These are phyloP conservation scores for Debaryomyces coudertii DNA, from an alignment of 1,139 yeast species.

Conservation along the genomic window DNA sequence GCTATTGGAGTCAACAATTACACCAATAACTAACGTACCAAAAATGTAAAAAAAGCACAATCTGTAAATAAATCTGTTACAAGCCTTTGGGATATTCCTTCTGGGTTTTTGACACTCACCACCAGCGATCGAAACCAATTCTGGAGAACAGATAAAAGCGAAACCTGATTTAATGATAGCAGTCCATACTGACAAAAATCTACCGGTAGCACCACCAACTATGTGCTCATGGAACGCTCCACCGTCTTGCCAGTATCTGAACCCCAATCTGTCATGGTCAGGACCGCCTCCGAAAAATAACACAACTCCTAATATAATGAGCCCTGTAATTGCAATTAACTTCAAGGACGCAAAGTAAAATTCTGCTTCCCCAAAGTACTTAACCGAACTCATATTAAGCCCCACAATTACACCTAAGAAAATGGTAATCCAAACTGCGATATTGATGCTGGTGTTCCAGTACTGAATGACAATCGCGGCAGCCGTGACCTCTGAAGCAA, in stretches of 20 bases:
- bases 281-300: slow-evolving; percentile 51
- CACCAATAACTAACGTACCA: slow-evolving; percentile 52
- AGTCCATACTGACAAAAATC: slow-evolving; percentile 43
- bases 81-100: slow-evolving; percentile 50
- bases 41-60: slow-evolving; percentile 50
- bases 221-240: slow-evolving; percentile 55
- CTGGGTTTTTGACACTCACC: slow-evolving; percentile 52
- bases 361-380: slow-evolving; percentile 65
- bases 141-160: slow-evolving; percentile 45
- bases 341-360: slow-evolving; percentile 67
- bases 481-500: slow-evolving; percentile 55
- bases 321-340: slow-evolving; percentile 39
- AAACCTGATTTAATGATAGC: slow-evolving; percentile 46
- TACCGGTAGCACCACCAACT: slow-evolving; percentile 61
- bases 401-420: slow-evolving; percentile 41
- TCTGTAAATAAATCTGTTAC: slow-evolving; percentile 49
- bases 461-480: slow-evolving; percentile 56
- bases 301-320: slow-evolving; percentile 47
- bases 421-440: slow-evolving; percentile 61
- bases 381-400: slow-evolving; percentile 49
- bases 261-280: slow-evolving; percentile 64
- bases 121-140: slow-evolving; percentile 40
- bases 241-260: slow-evolving; percentile 65
- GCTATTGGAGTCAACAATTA: slow-evolving; percentile 42
- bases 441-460: slow-evolving; percentile 55